Base-by-base conservation (phyloP, 805 yeast species). In the Cyberlindnera mrakii region DNA sequence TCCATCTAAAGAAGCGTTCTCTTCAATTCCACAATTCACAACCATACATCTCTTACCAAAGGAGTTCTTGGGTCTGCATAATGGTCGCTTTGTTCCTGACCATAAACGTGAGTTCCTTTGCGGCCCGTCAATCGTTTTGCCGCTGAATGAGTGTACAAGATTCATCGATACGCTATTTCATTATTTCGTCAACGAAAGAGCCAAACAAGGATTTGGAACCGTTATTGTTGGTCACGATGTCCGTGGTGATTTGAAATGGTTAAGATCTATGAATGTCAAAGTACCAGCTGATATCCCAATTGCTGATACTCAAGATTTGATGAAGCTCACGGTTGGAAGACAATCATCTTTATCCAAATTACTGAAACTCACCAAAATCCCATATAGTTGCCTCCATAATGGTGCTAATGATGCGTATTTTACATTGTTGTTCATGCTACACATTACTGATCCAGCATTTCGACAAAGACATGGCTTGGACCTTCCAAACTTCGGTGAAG, bases 341-440 rank as follows among this genome's bases (percentile, higher is more conserved):
- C 41, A 39, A 17, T 2, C 25, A 19, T 19, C 36, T n/a, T 56
- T 82, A 35, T 68, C 75, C 14, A 71, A 69, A 17, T 57, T 75
- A 0, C 62, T 81, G 15, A 58, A 74, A 33, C 55, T 68, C 38
- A 60, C 77, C 39, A 63, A 65, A 23, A 67, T 82, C 6, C 84
- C 85, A 1, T 78, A 77, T 53, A 71, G 79, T 1, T 70, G 67
- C 49, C 62, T 82, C 37, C 89, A 82, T 57, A 82, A 82, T 55
- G 89, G 85, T 2, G 85, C 81, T 3, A 82, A 82, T 53, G 90
- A 82, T 58, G 77, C 86, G 6, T 77, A 78, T 52, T 80, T 70
- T 49, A 82, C 89, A 0, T 58, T 82, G 37, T 43, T 74, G 27
- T 64, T 75, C n/a, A 70, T 75, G 9, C 47, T 80, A 53, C 67